A percentile compares a stretch with the other conserved stretches of the same genome.
Evolutionary conservation across 2,329 filamentous ascomycete genomes (phyloP).

Genomic region (Fusarium nodosum): DNA sequence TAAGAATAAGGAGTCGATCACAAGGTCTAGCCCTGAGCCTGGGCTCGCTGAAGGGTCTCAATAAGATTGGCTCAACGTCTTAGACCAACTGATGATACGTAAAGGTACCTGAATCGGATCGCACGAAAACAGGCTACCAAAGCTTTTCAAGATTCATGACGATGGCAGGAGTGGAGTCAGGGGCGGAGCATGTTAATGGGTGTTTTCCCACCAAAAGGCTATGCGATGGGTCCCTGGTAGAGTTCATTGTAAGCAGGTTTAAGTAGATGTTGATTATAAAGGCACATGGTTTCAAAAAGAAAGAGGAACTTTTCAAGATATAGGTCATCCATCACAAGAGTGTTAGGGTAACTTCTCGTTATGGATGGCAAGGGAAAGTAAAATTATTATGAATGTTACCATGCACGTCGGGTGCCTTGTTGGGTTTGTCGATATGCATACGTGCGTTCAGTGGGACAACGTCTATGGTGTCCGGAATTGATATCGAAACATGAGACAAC

Average conservation of each 20-base stretch:
- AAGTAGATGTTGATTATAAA: conserved; percentile 50
- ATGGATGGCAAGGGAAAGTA: conserved; percentile 8
- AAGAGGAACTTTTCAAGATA: conserved; percentile 2
- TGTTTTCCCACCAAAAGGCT: conserved; percentile 53
- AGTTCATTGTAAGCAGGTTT: conserved; percentile 50
- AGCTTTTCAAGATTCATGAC: conserved; percentile 49
- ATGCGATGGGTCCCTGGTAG: conserved; percentile 50
- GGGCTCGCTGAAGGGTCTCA: conserved; percentile 93
- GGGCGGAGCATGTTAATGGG: conserved; percentile 53
- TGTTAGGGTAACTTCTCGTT: conserved; percentile 4
- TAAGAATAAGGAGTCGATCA: conserved; percentile 96
- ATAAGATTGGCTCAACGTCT: conserved; percentile 73
- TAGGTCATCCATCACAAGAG: neutral
- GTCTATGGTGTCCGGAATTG: conserved; percentile 17
- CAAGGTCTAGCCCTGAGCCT: conserved; percentile 95
- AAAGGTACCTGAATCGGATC: conserved; percentile 30
- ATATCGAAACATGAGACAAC: conserved; percentile 14
- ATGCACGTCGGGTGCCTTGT: neutral
- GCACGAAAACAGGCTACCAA: conserved; percentile 33
- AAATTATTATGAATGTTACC: conserved; percentile 10
- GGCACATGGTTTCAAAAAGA: conserved; percentile 37
- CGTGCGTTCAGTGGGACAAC: conserved; percentile 10
- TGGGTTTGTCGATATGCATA: conserved; percentile 3
- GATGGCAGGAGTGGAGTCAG: conserved; percentile 51
- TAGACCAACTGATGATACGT: conserved; percentile 38